phyloP scores from a whole-genome alignment of 176 grass and related monocot species.

The Saccharum officinarum region DNA sequence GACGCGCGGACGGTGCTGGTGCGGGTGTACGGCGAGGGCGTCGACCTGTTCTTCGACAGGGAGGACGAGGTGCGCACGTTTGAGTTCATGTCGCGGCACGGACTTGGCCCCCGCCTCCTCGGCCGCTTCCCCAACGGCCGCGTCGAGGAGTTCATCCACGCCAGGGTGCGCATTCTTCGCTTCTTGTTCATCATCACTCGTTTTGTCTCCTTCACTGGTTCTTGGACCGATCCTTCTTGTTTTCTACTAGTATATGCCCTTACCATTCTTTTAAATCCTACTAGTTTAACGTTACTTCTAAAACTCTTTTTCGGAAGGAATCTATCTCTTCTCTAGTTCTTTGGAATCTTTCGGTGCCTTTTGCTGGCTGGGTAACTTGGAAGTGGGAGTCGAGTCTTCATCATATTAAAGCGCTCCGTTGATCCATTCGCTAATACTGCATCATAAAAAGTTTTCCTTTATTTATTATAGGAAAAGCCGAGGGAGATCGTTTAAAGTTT shows the following conservation, averaged over 20 bases:
- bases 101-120: conserved; percentile 85
- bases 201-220: neutral
- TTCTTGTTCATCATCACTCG: neutral
- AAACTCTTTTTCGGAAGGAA: neutral
- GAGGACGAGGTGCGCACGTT: conserved; percentile 88
- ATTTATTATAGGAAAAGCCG: neutral
- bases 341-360: neutral
- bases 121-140: conserved; percentile 86
- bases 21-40: conserved; percentile 86
- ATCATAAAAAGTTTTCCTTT: neutral
- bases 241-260: neutral
- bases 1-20: conserved; percentile 71
- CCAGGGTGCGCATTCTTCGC: conserved; percentile 48
- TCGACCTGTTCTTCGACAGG: conserved; percentile 84
- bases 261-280: neutral
- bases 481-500: too few relatives aligned
- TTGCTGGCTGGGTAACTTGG: too few relatives aligned
- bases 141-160: conserved; percentile 99
- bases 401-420: too few relatives aligned
- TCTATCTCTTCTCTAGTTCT: neutral
- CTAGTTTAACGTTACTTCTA: neutral
- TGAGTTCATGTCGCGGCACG: conserved; percentile 91
- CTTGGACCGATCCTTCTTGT: conserved; percentile 15
- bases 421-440: neutral
- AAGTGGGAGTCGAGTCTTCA: too few relatives aligned